A percentile compares a stretch with the other conserved stretches of the same genome.
Evolutionary conservation across 2,329 filamentous ascomycete genomes (phyloP).

Genomic region (Fusarium albosuccineum): DNA sequence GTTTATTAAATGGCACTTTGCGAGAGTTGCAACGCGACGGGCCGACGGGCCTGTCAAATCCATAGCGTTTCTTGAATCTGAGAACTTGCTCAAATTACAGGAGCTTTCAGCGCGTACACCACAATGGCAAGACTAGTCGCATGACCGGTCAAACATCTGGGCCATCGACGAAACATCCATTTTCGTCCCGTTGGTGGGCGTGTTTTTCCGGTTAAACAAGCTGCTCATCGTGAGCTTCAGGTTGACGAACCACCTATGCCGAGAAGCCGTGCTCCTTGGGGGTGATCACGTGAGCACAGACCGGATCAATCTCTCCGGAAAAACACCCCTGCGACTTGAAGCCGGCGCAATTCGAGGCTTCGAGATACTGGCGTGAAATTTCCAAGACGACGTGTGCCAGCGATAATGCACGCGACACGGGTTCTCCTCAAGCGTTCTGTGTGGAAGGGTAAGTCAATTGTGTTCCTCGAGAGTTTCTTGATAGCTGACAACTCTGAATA

Average conservation of each 20-base stretch:
- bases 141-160: constrained; percentile 10
- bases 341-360: constrained; percentile 37
- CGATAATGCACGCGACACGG: constrained; percentile 76
- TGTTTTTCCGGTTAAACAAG: constrained; percentile 28
- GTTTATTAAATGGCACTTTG: not conserved
- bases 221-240: constrained; percentile 11
- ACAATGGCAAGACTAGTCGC: constrained; percentile 13
- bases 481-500: constrained; percentile 47
- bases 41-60: not conserved
- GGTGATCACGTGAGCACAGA: constrained; percentile 21
- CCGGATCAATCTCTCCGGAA: constrained; percentile 38
- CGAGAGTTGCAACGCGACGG: not conserved
- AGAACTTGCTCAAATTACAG: not conserved
- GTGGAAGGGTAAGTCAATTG: constrained; percentile 79
- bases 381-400: constrained; percentile 43
- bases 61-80: constrained; percentile 4
- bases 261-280: constrained; percentile 11
- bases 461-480: not conserved
- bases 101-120: not conserved
- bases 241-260: constrained; percentile 24
- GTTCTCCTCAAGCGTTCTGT: constrained; percentile 80
- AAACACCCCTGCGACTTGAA: constrained; percentile 16
- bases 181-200: constrained; percentile 36
- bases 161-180: constrained; percentile 27
- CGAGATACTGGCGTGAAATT: constrained; percentile 39